These are phyloP conservation scores for Emmonsiellopsis sp. DNA, from an alignment of 2,329 filamentous ascomycete species.

Conservation along the genomic window DNA sequence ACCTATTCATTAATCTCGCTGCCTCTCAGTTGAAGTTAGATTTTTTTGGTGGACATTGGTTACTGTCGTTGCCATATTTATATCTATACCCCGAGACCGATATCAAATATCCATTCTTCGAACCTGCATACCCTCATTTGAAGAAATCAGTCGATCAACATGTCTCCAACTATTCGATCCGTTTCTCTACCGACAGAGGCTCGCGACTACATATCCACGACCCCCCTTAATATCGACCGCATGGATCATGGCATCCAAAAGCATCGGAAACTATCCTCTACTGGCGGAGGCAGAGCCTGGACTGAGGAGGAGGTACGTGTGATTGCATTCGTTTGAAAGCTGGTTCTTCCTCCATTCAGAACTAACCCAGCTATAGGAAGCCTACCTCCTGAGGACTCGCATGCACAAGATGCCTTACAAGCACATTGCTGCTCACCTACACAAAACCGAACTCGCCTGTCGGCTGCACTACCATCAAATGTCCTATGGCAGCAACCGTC, in stretches of 20 bases:
- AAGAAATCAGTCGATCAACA: slow-evolving; percentile 1
- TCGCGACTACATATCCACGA: slow-evolving; percentile 24
- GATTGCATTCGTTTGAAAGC: not conserved
- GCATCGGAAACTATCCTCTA: slow-evolving; percentile 59
- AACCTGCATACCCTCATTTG: not conserved
- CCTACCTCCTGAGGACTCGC: slow-evolving; percentile 73
- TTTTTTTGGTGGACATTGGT: not conserved
- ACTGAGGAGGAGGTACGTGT: slow-evolving; percentile 69
- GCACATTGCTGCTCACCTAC: slow-evolving; percentile 74
- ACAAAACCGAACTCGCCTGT: slow-evolving; percentile 82
- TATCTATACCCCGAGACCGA: not conserved
- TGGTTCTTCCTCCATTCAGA: not conserved
- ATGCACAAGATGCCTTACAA: slow-evolving; percentile 87
- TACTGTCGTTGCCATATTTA: not conserved
- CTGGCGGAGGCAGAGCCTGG: slow-evolving; percentile 71
- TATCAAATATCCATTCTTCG: not conserved
- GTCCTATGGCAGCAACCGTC: slow-evolving; percentile 70
- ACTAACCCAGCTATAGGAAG: slow-evolving; percentile 48
- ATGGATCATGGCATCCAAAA: slow-evolving; percentile 54
- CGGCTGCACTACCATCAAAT: slow-evolving; percentile 82
- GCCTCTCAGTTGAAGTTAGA: not conserved
- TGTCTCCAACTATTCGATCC: slow-evolving; percentile 9
- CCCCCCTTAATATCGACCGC: slow-evolving; percentile 47
- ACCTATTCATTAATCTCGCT: slow-evolving; percentile 3
- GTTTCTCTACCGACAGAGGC: slow-evolving; percentile 3